Base-by-base conservation (phyloP, 1,284 basidiomycete species). In the Marasmius fiardii region DNA sequence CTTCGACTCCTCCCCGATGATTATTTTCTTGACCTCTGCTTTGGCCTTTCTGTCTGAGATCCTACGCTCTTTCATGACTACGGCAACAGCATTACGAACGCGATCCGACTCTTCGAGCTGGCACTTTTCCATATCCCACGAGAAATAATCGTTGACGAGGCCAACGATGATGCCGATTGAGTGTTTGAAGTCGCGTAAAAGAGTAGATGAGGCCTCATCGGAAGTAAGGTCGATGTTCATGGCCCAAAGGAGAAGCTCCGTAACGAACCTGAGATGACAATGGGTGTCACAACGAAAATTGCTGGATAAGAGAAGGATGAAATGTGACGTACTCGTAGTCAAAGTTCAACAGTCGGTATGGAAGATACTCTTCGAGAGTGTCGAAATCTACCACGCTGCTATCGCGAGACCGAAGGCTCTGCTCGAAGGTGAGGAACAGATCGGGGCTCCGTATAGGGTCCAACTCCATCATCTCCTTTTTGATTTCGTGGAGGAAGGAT, bases 121-220 rank as follows among this genome's bases (percentile, higher is more conserved):
- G 18, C 56, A 6, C 18, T 60, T 61, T 47, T 65, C 64, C 44
- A 61, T 63, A 31, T 59, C 56, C 64, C 64, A 65, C 11, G 64
- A 65, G 44, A 63, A 65, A 45, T 64, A 64, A 47, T 65, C 64
- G 50, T 65, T 65, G 21, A 58, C 62, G 21, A 65, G 52, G 1
- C 63, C 63, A 7, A 64, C 54, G 34, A 65, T 60, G 26, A 58
- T 55, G n/a, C 61, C 63, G 14, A 61, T 54, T 1, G 53, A 54
- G 45, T 57, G 54, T 33, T 63, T 60, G 45, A 62, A 63, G 21
- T 55, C 55, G 8, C 47, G 26, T 1, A 64, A 21, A 49, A 33
- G 14, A 5, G 33, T 55, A 18, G 55, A 52, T 28, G 45, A 37
- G 5, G 21, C 14, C 28, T 62, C 60, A 39, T 53, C 55, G 4